Evolutionary conservation across 2,329 filamentous ascomycete species (phyloP).

Genomic region (Aspergillus eucalypticola): DNA sequence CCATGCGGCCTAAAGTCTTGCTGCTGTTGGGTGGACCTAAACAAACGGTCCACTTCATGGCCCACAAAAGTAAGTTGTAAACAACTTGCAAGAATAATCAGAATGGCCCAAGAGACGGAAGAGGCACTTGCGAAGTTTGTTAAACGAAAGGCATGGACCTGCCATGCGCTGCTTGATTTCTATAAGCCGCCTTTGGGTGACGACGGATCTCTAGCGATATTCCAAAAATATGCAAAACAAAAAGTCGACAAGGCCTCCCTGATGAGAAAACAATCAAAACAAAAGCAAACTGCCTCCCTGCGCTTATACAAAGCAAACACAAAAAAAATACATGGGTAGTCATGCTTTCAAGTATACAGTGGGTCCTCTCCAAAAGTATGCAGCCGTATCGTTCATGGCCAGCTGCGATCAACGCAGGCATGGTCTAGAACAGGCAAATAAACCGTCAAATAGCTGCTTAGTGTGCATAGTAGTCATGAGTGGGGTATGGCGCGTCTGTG

Average conservation of each 20-base stretch:
- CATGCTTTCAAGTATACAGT: constrained; percentile 3
- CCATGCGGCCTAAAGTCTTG: neutral
- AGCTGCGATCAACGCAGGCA: constrained; percentile 11
- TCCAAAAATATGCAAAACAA: neutral
- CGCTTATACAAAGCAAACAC: neutral
- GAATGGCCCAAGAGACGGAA: neutral
- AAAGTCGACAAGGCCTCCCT: neutral
- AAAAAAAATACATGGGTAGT: constrained; percentile 3
- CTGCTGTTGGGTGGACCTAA: neutral
- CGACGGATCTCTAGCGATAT: neutral
- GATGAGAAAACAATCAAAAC: constrained; percentile 2
- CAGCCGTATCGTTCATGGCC: neutral
- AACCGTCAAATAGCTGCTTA: neutral
- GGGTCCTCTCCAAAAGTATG: neutral
- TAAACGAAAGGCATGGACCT: constrained; percentile 8
- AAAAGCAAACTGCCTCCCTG: constrained; percentile 11
- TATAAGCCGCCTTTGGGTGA: constrained; percentile 7
- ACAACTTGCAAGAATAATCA: neutral
- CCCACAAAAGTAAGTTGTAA: neutral
- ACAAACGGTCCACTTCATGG: neutral
- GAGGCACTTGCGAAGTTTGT: neutral
- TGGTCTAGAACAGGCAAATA: neutral
- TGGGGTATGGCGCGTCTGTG: neutral
- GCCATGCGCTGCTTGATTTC: constrained; percentile 14
- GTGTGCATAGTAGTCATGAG: neutral